A percentile compares a stretch with the other conserved stretches of the same genome.
phyloP scores from a whole-genome alignment of 495 filamentous ascomycete species.

The Penicillium pancosmium region DNA sequence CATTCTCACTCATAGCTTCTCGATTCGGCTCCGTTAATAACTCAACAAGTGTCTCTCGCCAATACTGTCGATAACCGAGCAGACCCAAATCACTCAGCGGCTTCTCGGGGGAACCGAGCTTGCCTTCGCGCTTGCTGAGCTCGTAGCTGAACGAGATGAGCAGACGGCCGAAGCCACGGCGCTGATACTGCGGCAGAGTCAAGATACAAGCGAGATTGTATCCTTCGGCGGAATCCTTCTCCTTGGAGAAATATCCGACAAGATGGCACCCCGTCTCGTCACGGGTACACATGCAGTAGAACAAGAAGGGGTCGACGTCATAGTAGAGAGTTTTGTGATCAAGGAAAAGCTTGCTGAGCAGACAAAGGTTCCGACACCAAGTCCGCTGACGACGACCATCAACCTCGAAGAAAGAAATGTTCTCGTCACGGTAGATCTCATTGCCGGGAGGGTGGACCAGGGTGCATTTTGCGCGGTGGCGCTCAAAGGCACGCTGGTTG shows the following conservation, averaged over 20 bases:
- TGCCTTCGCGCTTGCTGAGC: conserved; percentile 90
- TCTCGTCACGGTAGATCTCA: conserved; percentile 95
- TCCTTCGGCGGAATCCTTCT: conserved; percentile 93
- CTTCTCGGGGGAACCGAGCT: conserved; percentile 94
- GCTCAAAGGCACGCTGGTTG: conserved; percentile 71
- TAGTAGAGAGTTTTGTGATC: conserved; percentile 99
- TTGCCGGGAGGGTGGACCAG: conserved; percentile 93
- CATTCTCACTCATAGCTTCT: conserved; percentile 77
- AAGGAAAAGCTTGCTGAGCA: conserved; percentile 93
- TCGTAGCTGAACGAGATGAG: conserved; percentile 98
- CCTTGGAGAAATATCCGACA: conserved; percentile 96
- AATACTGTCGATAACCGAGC: conserved; percentile 91
- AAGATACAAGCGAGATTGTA: conserved; percentile 99
- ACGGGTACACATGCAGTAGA: conserved; percentile 95
- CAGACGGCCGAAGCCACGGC: conserved; percentile 88
- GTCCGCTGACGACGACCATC: conserved; percentile 93
- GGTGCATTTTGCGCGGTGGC: conserved; percentile 89
- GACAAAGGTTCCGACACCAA: conserved; percentile 95
- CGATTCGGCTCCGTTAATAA: conserved; percentile 63
- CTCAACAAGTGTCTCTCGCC: conserved; percentile 91
- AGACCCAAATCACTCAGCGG: conserved; percentile 92
- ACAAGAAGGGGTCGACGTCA: conserved; percentile 97
- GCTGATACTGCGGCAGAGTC: conserved; percentile 92
- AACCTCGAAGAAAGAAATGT: conserved; percentile 96
- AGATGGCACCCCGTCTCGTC: conserved; percentile 88